These are phyloP conservation scores for Themeda triandra DNA, from an alignment of 176 grass and related monocot genomes.

Conservation along the genomic window DNA sequence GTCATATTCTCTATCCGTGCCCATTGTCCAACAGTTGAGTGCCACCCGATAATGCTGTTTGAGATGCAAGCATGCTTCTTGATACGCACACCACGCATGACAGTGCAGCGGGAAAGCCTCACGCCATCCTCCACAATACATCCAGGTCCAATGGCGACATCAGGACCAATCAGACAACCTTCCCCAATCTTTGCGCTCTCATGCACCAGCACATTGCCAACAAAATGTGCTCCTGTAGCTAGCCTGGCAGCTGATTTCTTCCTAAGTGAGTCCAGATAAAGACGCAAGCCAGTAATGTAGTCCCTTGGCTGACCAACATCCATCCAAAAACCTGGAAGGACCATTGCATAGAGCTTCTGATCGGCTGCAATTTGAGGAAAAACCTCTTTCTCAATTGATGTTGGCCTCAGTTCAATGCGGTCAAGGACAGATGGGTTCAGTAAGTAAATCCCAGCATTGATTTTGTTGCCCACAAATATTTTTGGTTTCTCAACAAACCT, in stretches of 20 bases:
- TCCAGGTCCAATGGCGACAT: conserved; percentile 79
- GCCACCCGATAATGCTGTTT: conserved; percentile 92
- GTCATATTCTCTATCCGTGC: conserved; percentile 85
- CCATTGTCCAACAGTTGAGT: conserved; percentile 89
- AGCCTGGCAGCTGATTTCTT: conserved; percentile 66
- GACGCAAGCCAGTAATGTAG: conserved; percentile 80
- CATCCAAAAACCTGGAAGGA: conserved; percentile 99
- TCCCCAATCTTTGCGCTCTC: conserved; percentile 87
- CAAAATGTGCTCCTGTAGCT: conserved; percentile 49
- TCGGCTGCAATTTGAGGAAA: conserved; percentile 82
- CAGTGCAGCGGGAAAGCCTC: conserved; percentile 81
- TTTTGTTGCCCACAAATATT: conserved; percentile 96
- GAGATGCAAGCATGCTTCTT: conserved; percentile 84
- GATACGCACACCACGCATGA: conserved; percentile 67
- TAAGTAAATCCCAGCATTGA: conserved; percentile 96
- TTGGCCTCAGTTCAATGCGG: conserved; percentile 80
- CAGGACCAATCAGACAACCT: conserved; percentile 89
- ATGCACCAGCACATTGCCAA: conserved; percentile 79
- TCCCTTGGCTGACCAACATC: conserved; percentile 89
- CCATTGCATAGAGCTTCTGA: conserved; percentile 62
- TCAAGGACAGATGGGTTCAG: conserved; percentile 87
- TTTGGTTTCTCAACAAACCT: conserved; percentile 95
- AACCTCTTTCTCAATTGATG: conserved; percentile 94
- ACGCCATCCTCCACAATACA: conserved; percentile 84
- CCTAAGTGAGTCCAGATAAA: conserved; percentile 76